phyloP scores from a whole-genome alignment of 192 early-diverging fungal species.

The Coemansia javaensis region DNA sequence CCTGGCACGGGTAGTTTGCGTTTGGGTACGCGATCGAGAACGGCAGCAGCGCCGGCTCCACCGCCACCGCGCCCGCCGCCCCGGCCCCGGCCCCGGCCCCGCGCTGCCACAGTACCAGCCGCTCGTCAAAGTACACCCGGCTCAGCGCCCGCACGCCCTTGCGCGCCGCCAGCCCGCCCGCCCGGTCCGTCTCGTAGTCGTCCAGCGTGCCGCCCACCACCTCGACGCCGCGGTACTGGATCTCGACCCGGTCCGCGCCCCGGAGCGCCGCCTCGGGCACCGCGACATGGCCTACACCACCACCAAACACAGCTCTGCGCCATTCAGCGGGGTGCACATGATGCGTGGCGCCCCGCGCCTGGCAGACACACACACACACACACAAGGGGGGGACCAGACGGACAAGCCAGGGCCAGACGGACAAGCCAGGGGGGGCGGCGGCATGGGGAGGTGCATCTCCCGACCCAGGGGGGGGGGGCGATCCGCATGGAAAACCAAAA shows the following conservation, averaged over 20 bases:
- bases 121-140: slow-evolving; percentile 47
- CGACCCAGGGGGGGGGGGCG: not conserved
- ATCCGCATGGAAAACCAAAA: too few relatives aligned
- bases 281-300: slow-evolving; percentile 22
- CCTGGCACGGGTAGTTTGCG: slow-evolving; percentile 39
- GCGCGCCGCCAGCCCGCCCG: slow-evolving; percentile 13
- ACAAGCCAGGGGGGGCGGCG: too few relatives aligned
- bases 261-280: slow-evolving; percentile 10
- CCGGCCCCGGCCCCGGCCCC: not conserved
- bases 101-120: slow-evolving; percentile 32
- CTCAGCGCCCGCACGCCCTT: slow-evolving; percentile 39
- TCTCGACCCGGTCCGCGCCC: slow-evolving; percentile 13
- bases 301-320: not conserved
- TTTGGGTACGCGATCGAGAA: slow-evolving; percentile 36
- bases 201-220: slow-evolving; percentile 40
- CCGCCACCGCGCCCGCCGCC: not conserved
- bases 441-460: too few relatives aligned
- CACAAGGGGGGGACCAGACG: too few relatives aligned
- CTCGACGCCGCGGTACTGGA: slow-evolving; percentile 44
- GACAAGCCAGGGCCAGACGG: too few relatives aligned
- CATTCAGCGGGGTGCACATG: too few relatives aligned
- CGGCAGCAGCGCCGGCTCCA: slow-evolving; percentile 5
- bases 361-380: too few relatives aligned
- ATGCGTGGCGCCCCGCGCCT: too few relatives aligned
- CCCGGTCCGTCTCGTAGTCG: slow-evolving; percentile 28